phyloP scores from a whole-genome alignment of 2,329 filamentous ascomycete genomes.

The Ophioceras dolichostomum region DNA sequence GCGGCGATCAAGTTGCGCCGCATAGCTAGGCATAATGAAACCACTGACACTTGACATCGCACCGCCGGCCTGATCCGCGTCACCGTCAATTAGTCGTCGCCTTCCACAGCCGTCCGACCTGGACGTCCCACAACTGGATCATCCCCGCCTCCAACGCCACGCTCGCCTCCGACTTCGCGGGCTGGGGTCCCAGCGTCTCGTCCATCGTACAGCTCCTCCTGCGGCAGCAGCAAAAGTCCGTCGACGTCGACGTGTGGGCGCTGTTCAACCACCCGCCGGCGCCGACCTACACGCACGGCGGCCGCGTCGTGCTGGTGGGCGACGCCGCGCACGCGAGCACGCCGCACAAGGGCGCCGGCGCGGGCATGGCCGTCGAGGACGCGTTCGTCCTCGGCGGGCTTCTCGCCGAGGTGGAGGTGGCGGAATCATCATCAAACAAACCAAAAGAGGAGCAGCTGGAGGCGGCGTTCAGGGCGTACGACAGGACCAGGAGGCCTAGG shows the following conservation, averaged over 20 bases:
- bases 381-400: slow-evolving; percentile 29
- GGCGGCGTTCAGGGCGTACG: slow-evolving; percentile 36
- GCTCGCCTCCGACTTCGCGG: slow-evolving; percentile 20
- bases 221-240: too few relatives aligned
- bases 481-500: slow-evolving; percentile 32
- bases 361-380: slow-evolving; percentile 45
- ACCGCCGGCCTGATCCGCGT: neutral
- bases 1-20: neutral
- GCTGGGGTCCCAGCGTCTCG: slow-evolving; percentile 17
- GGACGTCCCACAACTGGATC: slow-evolving; percentile 11
- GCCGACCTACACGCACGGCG: slow-evolving; percentile 21
- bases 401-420: slow-evolving; percentile 24
- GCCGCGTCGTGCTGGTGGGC: slow-evolving; percentile 36
- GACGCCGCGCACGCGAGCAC: slow-evolving; percentile 53
- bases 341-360: slow-evolving; percentile 46
- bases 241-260: slow-evolving; percentile 24
- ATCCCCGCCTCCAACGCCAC: slow-evolving; percentile 16
- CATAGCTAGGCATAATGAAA: too few relatives aligned
- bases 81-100: too few relatives aligned
- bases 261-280: slow-evolving; percentile 31
- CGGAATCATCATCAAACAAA: too few relatives aligned
- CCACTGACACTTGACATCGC: too few relatives aligned
- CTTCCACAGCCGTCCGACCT: slow-evolving; percentile 17
- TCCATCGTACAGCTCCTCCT: slow-evolving; percentile 12
- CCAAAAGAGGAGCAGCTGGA: slow-evolving; percentile 23